A percentile compares a stretch with the other conserved stretches of the same genome.
Conservation (phyloP, 2,329 filamentous ascomycete species). For the Colletotrichum kahawae region DNA sequence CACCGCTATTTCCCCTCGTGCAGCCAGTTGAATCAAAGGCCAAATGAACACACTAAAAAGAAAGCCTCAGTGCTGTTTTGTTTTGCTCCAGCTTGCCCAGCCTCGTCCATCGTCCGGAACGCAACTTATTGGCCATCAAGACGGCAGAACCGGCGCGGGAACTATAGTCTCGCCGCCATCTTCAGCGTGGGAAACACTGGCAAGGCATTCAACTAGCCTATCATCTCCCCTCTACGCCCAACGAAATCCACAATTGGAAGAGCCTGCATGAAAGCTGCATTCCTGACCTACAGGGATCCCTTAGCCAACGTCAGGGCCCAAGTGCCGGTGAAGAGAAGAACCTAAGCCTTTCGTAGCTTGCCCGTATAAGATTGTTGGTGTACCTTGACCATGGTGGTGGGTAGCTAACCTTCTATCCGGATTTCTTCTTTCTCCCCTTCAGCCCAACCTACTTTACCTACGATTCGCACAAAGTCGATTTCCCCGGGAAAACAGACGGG, state of each 20-base stretch:
- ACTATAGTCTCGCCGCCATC: background rate
- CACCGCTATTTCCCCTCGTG: constrained; percentile 10
- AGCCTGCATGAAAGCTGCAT: constrained; percentile 19
- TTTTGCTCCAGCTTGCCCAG: background rate
- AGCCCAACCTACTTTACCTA: background rate
- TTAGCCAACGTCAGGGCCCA: constrained; percentile 11
- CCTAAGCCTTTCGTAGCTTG: background rate
- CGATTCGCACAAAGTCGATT: background rate
- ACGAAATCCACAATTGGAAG: constrained; percentile 9
- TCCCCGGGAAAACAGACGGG: background rate
- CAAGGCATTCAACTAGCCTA: background rate
- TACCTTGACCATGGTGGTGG: background rate
- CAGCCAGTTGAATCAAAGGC: background rate
- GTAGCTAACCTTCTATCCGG: background rate
- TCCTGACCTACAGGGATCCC: constrained; percentile 14
- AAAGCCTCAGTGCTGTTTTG: background rate
- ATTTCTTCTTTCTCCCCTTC: background rate
- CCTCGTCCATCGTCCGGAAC: background rate
- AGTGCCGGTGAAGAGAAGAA: constrained; percentile 21
- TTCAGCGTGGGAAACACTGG: background rate
- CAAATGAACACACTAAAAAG: background rate
- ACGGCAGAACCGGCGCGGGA: background rate
- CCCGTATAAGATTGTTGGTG: constrained; percentile 14
- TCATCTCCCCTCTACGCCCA: background rate
- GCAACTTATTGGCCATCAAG: background rate